These are phyloP conservation scores for Sicyos edulis DNA, from an alignment of 306 rosid genomes.

Conservation along the genomic window DNA sequence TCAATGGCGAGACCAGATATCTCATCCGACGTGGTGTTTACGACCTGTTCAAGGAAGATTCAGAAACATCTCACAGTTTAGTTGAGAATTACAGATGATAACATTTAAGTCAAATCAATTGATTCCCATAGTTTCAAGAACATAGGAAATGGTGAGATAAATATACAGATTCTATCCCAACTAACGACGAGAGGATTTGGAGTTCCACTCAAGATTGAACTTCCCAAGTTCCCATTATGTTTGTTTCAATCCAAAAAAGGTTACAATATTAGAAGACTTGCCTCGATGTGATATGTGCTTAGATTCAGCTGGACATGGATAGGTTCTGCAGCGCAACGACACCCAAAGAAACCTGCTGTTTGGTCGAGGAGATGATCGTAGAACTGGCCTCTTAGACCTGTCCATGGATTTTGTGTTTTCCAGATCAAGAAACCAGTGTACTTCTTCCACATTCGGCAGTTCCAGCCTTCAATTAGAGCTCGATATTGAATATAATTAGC, in stretches of 20 bases:
- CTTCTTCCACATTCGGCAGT: slow-evolving; percentile 86
- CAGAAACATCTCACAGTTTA: neutral
- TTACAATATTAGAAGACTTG: slow-evolving; percentile 16
- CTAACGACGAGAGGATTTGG: too few species aligned
- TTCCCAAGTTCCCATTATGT: neutral
- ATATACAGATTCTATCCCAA: neutral
- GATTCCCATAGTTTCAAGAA: neutral
- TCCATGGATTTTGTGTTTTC: slow-evolving; percentile 98
- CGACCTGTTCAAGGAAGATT: slow-evolving; percentile 47
- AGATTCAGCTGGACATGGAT: slow-evolving; percentile 88
- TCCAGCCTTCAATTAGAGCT: slow-evolving; percentile 93
- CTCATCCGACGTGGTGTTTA: slow-evolving; percentile 68
- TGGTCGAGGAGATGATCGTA: slow-evolving; percentile 94
- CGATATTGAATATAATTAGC: slow-evolving; percentile 80
- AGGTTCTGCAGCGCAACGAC: slow-evolving; percentile 85
- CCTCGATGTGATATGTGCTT: slow-evolving; percentile 68
- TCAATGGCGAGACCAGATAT: slow-evolving; percentile 63
- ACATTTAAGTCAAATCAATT: neutral
- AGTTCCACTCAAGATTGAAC: neutral
- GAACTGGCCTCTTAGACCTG: slow-evolving; percentile 94
- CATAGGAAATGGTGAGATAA: slow-evolving; percentile 3
- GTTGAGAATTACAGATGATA: neutral
- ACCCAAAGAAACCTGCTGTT: slow-evolving; percentile 91
- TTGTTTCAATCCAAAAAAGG: neutral
- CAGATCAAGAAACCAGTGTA: slow-evolving; percentile 88